Conservation (phyloP, 106 monocot genomes). For the Cymbidium sinense region DNA sequence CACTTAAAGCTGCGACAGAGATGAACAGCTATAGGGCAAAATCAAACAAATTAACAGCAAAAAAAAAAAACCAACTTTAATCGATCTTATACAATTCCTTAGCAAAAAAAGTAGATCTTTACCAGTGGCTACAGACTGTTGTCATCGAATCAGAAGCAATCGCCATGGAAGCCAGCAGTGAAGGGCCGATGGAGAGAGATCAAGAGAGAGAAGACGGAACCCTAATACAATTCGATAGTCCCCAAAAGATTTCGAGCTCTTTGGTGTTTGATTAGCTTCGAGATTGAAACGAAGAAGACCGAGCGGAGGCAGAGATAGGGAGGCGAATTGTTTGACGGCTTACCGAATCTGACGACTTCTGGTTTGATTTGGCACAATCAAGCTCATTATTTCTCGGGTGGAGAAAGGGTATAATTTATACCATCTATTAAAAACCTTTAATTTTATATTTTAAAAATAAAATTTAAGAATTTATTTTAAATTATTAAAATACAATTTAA, state of each 20-base stretch:
- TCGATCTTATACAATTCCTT: not conserved
- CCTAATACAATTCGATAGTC: not conserved
- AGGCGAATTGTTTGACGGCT: not conserved
- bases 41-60: constrained; percentile 3
- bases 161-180: constrained; percentile 6
- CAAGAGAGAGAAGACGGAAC: not conserved
- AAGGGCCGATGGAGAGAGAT: not conserved
- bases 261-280: too few species aligned
- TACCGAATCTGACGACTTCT: not conserved
- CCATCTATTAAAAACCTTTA: too few species aligned
- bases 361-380: not conserved
- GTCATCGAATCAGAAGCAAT: constrained; percentile 7
- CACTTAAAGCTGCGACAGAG: not conserved
- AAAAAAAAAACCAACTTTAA: not conserved
- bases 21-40: not conserved
- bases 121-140: constrained; percentile 16
- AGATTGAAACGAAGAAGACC: not conserved
- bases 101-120: not conserved
- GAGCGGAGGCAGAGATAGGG: not conserved
- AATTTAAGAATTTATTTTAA: too few species aligned
- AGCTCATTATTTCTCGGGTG: not conserved
- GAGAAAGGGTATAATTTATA: too few species aligned
- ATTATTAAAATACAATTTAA: too few species aligned
- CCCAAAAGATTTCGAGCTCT: not conserved
- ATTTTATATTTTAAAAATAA: too few species aligned